These are phyloP conservation scores for Colletotrichum tabaci DNA, from an alignment of 2,329 filamentous ascomycete genomes.

Conservation along the genomic window DNA sequence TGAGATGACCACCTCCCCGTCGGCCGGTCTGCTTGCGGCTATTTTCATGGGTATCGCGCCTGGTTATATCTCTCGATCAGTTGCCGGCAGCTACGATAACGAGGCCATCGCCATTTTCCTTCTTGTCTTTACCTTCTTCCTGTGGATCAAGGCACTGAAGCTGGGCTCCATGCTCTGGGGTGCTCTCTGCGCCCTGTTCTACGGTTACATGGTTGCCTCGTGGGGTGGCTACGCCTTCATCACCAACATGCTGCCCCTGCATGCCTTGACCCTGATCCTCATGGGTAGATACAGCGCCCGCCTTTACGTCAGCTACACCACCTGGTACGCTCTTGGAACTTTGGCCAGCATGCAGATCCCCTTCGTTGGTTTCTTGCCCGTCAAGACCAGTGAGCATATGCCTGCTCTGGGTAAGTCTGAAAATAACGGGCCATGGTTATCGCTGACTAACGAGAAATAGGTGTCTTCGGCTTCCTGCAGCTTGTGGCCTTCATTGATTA, in stretches of 20 bases:
- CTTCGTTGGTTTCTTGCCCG: conserved; percentile 96
- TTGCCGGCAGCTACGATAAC: conserved; percentile 99
- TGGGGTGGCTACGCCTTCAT: conserved; percentile 99
- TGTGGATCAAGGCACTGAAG: conserved; percentile 99
- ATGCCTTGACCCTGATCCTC: conserved; percentile 92
- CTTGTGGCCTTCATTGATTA: conserved; percentile 94
- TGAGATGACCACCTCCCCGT: conserved; percentile 96
- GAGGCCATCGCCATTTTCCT: conserved; percentile 99
- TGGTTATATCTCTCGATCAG: conserved; percentile 97
- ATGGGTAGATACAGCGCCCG: conserved; percentile 97
- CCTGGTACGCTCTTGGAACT: conserved; percentile 97
- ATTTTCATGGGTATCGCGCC: conserved; percentile 98
- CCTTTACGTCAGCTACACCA: conserved; percentile 96
- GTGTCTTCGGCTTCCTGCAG: conserved; percentile 96
- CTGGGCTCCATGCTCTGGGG: conserved; percentile 97
- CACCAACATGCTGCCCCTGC: conserved; percentile 94
- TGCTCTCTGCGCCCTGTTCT: conserved; percentile 93
- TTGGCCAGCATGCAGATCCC: conserved; percentile 99
- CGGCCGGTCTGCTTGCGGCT: conserved; percentile 93
- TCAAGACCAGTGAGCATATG: conserved; percentile 99
- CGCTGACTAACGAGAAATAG: conserved; percentile 59
- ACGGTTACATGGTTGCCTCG: conserved; percentile 99
- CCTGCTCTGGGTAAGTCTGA: conserved; percentile 82
- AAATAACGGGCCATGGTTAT: background rate
- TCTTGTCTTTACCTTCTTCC: conserved; percentile 97